Conservation (phyloP, 2,329 filamentous ascomycete species). For the Hortaea sp. region DNA sequence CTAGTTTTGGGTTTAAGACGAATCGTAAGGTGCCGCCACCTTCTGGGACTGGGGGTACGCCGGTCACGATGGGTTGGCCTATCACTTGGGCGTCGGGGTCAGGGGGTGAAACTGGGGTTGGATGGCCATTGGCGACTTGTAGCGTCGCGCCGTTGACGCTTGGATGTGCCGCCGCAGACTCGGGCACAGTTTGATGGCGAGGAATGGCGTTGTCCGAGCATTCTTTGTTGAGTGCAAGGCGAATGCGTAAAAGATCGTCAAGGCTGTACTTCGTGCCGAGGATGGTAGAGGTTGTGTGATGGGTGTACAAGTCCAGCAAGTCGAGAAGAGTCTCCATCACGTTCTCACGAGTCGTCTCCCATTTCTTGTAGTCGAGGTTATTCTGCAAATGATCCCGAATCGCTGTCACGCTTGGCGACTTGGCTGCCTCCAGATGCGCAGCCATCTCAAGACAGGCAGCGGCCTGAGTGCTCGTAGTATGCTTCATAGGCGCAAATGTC, state of each 20-base stretch:
- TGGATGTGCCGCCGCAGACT: conserved; percentile 12
- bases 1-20: conserved; percentile 71
- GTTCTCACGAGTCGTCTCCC: conserved; percentile 35
- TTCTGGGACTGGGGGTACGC: conserved; percentile 14
- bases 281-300: conserved; percentile 64
- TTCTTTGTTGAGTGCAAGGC: conserved; percentile 78
- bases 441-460: conserved; percentile 75
- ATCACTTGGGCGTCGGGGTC: conserved; percentile 10
- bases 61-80: conserved; percentile 6
- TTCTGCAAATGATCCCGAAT: neutral
- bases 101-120: conserved; percentile 25
- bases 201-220: conserved; percentile 52
- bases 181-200: conserved; percentile 45
- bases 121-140: conserved; percentile 23
- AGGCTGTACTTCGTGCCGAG: conserved; percentile 63
- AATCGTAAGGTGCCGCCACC: conserved; percentile 66
- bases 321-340: conserved; percentile 75
- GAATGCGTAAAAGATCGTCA: conserved; percentile 72
- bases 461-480: conserved; percentile 75
- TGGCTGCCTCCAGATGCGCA: conserved; percentile 45
- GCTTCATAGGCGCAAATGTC: conserved; percentile 86
- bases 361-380: conserved; percentile 33
- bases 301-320: conserved; percentile 82
- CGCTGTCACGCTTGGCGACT: neutral
- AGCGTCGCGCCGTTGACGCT: conserved; percentile 18